Conservation (phyloP, 2,329 filamentous ascomycete genomes). For the Aspergillus cejpii region DNA sequence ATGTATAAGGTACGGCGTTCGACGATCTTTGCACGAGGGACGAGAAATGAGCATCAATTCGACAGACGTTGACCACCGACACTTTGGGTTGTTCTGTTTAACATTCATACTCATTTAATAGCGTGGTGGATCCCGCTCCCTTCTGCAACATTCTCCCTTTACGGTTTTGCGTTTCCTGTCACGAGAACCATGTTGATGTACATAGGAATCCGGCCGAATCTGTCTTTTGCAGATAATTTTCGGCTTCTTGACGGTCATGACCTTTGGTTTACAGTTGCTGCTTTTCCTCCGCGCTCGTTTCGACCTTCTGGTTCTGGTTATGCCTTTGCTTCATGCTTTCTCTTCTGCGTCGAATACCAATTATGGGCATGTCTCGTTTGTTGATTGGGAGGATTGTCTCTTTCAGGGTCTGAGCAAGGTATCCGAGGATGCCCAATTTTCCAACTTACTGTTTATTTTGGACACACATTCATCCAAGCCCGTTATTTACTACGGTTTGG, state of each 20-base stretch:
- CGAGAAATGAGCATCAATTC: conserved; percentile 27
- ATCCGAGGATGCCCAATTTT: too few species aligned
- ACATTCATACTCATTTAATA: conserved; percentile 18
- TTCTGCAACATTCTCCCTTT: conserved; percentile 3
- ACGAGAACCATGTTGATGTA: conserved; percentile 14
- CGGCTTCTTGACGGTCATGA: conserved; percentile 3
- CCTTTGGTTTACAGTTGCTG: conserved; percentile 4
- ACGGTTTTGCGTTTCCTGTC: conserved; percentile 3
- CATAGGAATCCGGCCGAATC: conserved; percentile 14
- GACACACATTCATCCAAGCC: too few species aligned
- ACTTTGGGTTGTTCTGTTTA: conserved; percentile 11
- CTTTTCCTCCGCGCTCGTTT: conserved; percentile 6
- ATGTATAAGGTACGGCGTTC: conserved; percentile 22
- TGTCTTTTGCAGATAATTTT: conserved; percentile 9
- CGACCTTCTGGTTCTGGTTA: conserved; percentile 1
- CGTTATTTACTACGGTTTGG: too few species aligned
- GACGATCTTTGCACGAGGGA: conserved; percentile 27
- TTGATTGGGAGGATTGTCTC: too few species aligned
- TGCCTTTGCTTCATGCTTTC: background rate
- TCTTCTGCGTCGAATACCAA: background rate
- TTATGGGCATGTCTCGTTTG: background rate
- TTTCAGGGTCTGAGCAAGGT: background rate
- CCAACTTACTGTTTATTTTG: too few species aligned
- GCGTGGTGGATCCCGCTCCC: conserved; percentile 19
- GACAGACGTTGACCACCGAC: conserved; percentile 12